phyloP scores from a whole-genome alignment of 1,284 basidiomycete species.

The Trichosporon ovoides region DNA sequence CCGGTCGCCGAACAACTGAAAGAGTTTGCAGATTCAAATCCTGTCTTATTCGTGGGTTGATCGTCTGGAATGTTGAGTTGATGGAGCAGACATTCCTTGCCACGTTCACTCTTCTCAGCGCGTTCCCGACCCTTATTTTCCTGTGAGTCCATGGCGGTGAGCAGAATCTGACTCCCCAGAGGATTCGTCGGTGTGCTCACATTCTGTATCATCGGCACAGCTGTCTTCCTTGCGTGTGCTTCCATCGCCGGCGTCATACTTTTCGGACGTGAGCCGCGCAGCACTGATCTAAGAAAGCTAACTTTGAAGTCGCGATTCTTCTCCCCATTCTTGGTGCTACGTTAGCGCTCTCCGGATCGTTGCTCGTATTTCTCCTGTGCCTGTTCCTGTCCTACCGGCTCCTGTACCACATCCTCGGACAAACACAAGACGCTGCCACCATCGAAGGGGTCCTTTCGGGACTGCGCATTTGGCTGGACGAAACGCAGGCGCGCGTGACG shows the following conservation, averaged over 20 bases:
- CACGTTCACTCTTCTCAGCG: neutral
- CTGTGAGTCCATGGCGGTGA: neutral
- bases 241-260: neutral
- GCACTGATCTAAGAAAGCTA: neutral
- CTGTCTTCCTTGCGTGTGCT: neutral
- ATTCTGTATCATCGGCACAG: constrained; percentile 3
- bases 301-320: neutral
- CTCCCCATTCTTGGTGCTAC: neutral
- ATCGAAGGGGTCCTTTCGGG: neutral
- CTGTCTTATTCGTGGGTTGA: neutral
- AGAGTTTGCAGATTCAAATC: constrained; percentile 1
- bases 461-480: neutral
- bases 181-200: neutral
- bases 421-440: neutral
- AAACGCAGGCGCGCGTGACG: neutral
- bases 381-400: neutral
- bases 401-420: neutral
- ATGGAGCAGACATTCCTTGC: constrained; percentile 2
- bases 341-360: neutral
- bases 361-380: neutral
- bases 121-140: neutral
- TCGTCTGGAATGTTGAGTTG: neutral
- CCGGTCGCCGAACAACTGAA: constrained; percentile 2
- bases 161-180: neutral
- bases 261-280: neutral